Conservation (phyloP, 352 stramenopile genomes). For the Pythium oligandrum region DNA sequence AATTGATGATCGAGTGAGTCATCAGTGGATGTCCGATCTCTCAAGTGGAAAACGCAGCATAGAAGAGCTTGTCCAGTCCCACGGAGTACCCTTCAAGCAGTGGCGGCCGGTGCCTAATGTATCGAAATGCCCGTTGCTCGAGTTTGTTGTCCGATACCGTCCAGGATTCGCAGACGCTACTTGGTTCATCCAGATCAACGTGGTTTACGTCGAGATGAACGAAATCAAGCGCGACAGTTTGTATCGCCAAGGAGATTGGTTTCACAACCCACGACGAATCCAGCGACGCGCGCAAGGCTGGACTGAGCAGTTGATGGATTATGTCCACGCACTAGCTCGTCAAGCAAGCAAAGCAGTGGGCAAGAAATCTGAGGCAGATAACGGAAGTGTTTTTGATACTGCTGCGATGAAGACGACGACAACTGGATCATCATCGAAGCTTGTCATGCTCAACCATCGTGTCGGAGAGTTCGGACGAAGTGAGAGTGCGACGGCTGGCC, state of each 20-base stretch:
- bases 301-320: conserved; percentile 79
- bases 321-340: conserved; percentile 56
- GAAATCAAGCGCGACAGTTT: conserved; percentile 70
- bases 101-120: conserved; percentile 71
- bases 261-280: conserved; percentile 70
- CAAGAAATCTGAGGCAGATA: conserved; percentile 18
- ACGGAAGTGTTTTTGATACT: conserved; percentile 1
- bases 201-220: conserved; percentile 85
- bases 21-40: conserved; percentile 80
- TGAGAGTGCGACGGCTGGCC: neutral
- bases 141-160: conserved; percentile 73
- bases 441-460: conserved; percentile 20
- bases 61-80: conserved; percentile 65
- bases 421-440: neutral
- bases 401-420: neutral
- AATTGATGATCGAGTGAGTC: conserved; percentile 72
- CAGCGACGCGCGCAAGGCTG: conserved; percentile 68
- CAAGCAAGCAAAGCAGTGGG: conserved; percentile 27
- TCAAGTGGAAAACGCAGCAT: conserved; percentile 53
- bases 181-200: conserved; percentile 82
- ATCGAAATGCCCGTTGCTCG: conserved; percentile 75
- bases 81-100: conserved; percentile 82
- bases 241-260: conserved; percentile 68
- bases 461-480: conserved; percentile 25
- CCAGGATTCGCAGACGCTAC: conserved; percentile 66